These are phyloP conservation scores for Nakazawaea molendinolei DNA, from an alignment of 805 yeast species.

Conservation along the genomic window DNA sequence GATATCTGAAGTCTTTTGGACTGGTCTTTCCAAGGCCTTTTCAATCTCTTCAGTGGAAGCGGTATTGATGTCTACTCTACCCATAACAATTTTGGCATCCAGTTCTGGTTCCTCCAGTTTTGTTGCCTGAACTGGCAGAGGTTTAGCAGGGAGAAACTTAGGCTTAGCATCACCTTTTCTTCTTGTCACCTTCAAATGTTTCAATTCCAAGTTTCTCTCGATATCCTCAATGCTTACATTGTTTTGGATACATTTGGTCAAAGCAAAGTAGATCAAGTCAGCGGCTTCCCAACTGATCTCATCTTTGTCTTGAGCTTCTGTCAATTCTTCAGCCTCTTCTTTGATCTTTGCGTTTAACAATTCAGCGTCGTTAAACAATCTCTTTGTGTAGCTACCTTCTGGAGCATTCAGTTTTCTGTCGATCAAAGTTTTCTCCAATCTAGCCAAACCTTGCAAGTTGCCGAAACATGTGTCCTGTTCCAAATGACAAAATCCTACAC, in stretches of 20 bases:
- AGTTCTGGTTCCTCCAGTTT: conserved; percentile 12
- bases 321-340: conserved; percentile 94
- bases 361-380: conserved; percentile 73
- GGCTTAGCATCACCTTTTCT: conserved; percentile 95
- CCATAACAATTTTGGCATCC: conserved; percentile 39
- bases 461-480: conserved; percentile 81
- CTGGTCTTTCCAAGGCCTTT: conserved; percentile 82
- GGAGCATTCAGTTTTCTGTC: conserved; percentile 69
- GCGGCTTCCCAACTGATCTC: conserved; percentile 97
- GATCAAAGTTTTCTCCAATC: conserved; percentile 59
- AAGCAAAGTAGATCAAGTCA: conserved; percentile 60
- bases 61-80: conserved; percentile 37
- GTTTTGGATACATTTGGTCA: conserved; percentile 50
- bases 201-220: conserved; percentile 76
- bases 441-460: conserved; percentile 54
- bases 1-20: conserved; percentile 86
- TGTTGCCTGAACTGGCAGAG: conserved; percentile 15
- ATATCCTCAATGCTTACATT: conserved; percentile 80
- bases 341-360: conserved; percentile 80
- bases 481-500: conserved; percentile 90
- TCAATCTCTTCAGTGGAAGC: conserved; percentile 39
- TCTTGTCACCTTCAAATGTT: conserved; percentile 81
- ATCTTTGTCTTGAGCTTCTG: conserved; percentile 65
- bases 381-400: conserved; percentile 88
- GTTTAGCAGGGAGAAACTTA: conserved; percentile 39